Percentiles rank a stretch among this genome's conserved stretches.
Evolutionary conservation across 306 rosid species (phyloP).

Genomic region (Senna siamea): DNA sequence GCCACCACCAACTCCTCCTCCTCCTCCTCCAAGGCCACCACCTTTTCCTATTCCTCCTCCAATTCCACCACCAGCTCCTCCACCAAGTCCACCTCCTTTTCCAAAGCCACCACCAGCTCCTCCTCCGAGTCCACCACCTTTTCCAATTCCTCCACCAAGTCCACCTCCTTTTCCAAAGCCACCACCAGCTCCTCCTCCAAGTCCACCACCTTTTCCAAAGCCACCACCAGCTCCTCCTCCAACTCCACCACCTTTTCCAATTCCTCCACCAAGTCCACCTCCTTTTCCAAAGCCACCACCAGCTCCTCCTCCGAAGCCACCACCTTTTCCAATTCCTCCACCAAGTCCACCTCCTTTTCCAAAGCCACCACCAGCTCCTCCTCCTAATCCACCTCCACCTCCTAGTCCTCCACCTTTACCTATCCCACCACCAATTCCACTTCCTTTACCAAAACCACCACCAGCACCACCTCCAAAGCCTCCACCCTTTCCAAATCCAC

Average conservation of each 20-base stretch:
- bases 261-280: slow-evolving; percentile 9
- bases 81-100: too few relatives aligned
- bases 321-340: slow-evolving; percentile 34
- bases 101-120: too few relatives aligned
- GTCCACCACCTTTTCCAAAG: slow-evolving; percentile 24
- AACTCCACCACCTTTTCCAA: slow-evolving; percentile 4
- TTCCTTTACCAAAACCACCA: neutral
- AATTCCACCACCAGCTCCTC: too few relatives aligned
- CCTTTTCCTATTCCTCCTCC: too few relatives aligned
- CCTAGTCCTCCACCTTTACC: neutral
- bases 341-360: slow-evolving; percentile 36
- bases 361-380: slow-evolving; percentile 41
- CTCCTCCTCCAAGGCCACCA: slow-evolving; percentile 21
- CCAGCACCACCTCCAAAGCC: slow-evolving; percentile 12
- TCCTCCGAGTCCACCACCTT: neutral
- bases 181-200: too few relatives aligned
- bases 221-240: slow-evolving; percentile 50
- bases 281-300: slow-evolving; percentile 6
- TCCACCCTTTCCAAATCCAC: slow-evolving; percentile 23
- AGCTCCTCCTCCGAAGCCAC: slow-evolving; percentile 21
- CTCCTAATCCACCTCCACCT: slow-evolving; percentile 1
- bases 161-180: too few relatives aligned
- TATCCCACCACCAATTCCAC: slow-evolving; percentile 2
- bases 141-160: neutral
- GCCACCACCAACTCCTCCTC: slow-evolving; percentile 30